These are phyloP conservation scores for Hawksworthiomyces lignivorus DNA, from an alignment of 2,329 filamentous ascomycete species.

Conservation along the genomic window DNA sequence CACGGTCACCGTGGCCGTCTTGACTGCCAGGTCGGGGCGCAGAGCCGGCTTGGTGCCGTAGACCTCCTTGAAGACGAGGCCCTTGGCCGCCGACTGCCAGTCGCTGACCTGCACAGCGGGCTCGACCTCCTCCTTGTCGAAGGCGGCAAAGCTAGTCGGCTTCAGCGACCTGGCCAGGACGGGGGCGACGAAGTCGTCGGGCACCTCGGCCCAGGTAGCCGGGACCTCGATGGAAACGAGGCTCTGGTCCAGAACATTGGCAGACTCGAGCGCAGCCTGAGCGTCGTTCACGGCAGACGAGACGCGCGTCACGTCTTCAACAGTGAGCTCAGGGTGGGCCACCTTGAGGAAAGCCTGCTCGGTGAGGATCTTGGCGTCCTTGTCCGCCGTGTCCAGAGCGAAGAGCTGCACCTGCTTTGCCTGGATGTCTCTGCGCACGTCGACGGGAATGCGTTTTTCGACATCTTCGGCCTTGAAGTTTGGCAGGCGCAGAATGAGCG, in stretches of 20 bases:
- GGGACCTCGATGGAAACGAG: conserved; percentile 70
- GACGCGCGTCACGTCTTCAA: conserved; percentile 59
- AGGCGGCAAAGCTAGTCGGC: conserved; percentile 73
- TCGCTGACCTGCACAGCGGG: conserved; percentile 56
- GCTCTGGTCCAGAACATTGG: conserved; percentile 61
- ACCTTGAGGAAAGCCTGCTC: conserved; percentile 80
- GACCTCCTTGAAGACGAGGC: conserved; percentile 87
- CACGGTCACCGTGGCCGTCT: conserved; percentile 81
- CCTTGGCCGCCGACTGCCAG: conserved; percentile 82
- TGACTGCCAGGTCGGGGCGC: conserved; percentile 76
- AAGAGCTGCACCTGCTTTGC: conserved; percentile 65
- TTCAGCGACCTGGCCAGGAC: conserved; percentile 58
- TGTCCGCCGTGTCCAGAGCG: conserved; percentile 65
- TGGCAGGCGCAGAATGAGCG: conserved; percentile 67
- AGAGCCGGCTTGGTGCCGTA: conserved; percentile 67
- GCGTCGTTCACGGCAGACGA: conserved; percentile 45
- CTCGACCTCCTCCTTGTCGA: conserved; percentile 69
- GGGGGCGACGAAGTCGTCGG: conserved; percentile 47
- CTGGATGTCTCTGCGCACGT: conserved; percentile 63
- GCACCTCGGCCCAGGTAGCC: conserved; percentile 68
- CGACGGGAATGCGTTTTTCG: conserved; percentile 72
- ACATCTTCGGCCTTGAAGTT: conserved; percentile 80
- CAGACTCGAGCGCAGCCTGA: conserved; percentile 38
- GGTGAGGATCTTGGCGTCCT: conserved; percentile 57
- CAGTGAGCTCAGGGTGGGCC: conserved; percentile 58